Evolutionary conservation across 805 yeast species (phyloP), one percentile per base, ranked within the genome.

Genomic region (Zygosaccharomyces gambellarensis): DNA sequence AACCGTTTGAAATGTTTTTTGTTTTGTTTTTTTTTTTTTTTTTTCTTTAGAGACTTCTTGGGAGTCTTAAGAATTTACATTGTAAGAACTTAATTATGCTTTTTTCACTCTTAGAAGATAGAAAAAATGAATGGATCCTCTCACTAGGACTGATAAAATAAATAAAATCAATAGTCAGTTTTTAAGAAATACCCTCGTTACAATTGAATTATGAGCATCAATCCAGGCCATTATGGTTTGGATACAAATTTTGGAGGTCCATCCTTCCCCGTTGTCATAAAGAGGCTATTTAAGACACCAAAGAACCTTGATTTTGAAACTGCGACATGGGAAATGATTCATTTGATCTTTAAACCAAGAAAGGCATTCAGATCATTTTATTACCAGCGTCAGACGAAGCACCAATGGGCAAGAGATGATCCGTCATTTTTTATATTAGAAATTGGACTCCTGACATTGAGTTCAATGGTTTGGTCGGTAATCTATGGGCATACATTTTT

Each of bases 381-480:
- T 63, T 88, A 87, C 62, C 90, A 87, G 56, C 85, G 82, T 59
- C 92, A 86, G 58, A 83, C 89, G 2, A 83, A 81, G 60, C 79
- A 83, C 58, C 79, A 81, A 55, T 89, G 95, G 84, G 83, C 95
- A 1, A 76, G 97, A 55, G 97, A 90, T 67, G 97, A 90, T 66
- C 97, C 97, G 0, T 83, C 94, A 25, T 90, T 90, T 62, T 81
- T 87, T 53, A 77, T 90, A 29, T 70, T 90, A 36, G 71, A 90
- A 46, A 77, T 86, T n/a, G 71, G 74, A 2, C 77, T 90, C 51
- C 69, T 90, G 25, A 74, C 80, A 1, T 64, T 87, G 3, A 81
- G 90, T 53, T 96, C 97, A 0, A 62, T 90, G 21, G 94, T 89
- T 1, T 90, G 97, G 97, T 96, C 97, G 3, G 67, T 87, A 43